Base-by-base conservation (phyloP, 495 filamentous ascomycete species). In the Penicillium canescens region DNA sequence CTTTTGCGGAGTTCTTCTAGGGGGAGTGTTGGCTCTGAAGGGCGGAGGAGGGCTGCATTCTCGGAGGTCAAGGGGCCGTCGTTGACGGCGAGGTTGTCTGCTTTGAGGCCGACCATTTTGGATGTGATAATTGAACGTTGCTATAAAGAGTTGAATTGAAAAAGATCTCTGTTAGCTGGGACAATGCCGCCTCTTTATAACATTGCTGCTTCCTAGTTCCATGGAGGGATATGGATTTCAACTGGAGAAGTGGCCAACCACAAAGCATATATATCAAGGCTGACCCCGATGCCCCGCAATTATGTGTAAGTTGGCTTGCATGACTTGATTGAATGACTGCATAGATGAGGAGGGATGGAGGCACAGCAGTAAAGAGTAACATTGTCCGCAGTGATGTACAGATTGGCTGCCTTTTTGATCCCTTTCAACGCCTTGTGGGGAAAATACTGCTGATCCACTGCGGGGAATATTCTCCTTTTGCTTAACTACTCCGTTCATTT, bases 1-100 rank as follows among this genome's bases (percentile, higher is more conserved):
- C 83, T 75, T 33, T 67, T 58, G 26, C 78, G 77, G 2, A 86
- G 66, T 26, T 78, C 74, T 38, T 73, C 63, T n/a, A 77, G 31
- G 8, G 73, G 67, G 5, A 72, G 61, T 14, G 43, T 55, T 34
- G 71, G 67, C 24, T 69, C 63, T n/a, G 73, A 76, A 28, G 71
- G 73, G 23, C 66, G 65, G 6, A 85, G 72, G 13, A 66, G 55
- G 6, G 71, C 67, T 18, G 80, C 68, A 54, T 78, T 74, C 28
- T 74, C 70, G n/a, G 72, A 65, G 20, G 56, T 68, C n/a, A 85
- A 65, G 28, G 71, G 70, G 1, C 82, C 82, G 52, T 85, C 82
- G 54, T 72, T 81, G 54, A 81, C 82, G 49, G 68, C 65, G 12
- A 75, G 60, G 41, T 63, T 53, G 37, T 69, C 52, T 52, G 56